Conservation (phyloP, 306 rosid species). For the Cicer bijugum region DNA sequence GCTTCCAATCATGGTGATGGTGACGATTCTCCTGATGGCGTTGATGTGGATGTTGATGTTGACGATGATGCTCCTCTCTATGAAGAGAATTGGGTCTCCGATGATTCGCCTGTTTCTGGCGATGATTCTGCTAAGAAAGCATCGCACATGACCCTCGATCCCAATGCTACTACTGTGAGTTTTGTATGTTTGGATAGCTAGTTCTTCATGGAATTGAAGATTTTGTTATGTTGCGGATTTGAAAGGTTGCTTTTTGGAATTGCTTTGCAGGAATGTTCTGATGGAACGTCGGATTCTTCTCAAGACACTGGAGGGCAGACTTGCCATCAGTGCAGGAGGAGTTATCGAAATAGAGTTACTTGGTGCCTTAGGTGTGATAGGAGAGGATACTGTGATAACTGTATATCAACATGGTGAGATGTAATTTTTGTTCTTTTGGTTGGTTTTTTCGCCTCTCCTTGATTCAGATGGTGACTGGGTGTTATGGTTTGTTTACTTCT, state of each 20-base stretch:
- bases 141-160: slow-evolving; percentile 67
- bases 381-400: slow-evolving; percentile 86
- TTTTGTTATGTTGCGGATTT: slow-evolving; percentile 34
- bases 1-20: slow-evolving; percentile 47
- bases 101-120: slow-evolving; percentile 59
- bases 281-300: slow-evolving; percentile 64
- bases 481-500: slow-evolving; percentile 38
- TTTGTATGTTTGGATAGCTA: slow-evolving; percentile 17
- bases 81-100: slow-evolving; percentile 69
- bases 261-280: slow-evolving; percentile 72
- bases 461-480: slow-evolving; percentile 21
- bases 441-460: neutral
- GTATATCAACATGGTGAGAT: slow-evolving; percentile 77
- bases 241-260: slow-evolving; percentile 37
- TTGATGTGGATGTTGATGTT: neutral
- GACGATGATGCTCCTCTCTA: slow-evolving; percentile 42
- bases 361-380: slow-evolving; percentile 87
- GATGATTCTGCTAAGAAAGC: slow-evolving; percentile 68
- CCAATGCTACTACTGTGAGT: slow-evolving; percentile 65
- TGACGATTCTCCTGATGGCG: slow-evolving; percentile 50
- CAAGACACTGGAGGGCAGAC: slow-evolving; percentile 76
- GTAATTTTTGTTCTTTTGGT: slow-evolving; percentile 24
- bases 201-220: neutral
- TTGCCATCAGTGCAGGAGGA: slow-evolving; percentile 90
- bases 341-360: slow-evolving; percentile 61